Evolutionary conservation across 306 rosid species (phyloP), one percentile per base, ranked within the genome.

Genomic region (Hippophae tibetana): DNA sequence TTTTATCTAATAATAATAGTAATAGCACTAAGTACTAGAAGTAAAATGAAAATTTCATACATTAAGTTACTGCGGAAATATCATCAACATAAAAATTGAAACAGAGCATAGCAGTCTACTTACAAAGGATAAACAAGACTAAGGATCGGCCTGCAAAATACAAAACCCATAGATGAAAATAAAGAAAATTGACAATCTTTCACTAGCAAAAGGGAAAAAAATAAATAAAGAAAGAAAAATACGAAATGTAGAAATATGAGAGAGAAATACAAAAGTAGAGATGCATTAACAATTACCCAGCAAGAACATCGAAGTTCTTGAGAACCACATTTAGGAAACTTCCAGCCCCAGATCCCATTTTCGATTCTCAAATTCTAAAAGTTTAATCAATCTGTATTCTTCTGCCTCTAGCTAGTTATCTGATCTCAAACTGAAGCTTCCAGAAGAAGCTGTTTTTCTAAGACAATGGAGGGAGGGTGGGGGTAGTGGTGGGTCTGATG

Each of bases 121-220:
- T 77, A 93, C 99, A 93, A 78, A 70, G 99, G 99, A 79, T 88
- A 93, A 67, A 77, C 97, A 78, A 88, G 96, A 68, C 94, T 86
- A 66, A 89, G 68, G 69, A 93, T 83, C 57, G 99, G 99, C 89
- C 99, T 93, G 96, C 77, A 76, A 68, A 10, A 58, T 4, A 44
- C 69, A 73, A 70, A 40, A 47, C 64, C 68, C 59, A 65, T 9
- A n/a, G 27, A 63, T 58, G 67, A 65, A 63, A 75, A 62, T 70
- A 49, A 31, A 45, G 3, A 41, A 7, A n/a, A 40, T 3, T 1
- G 23, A 61, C 41, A 25, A 57, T 12, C 10, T 40, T 49, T 52
- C n/a, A 2, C 7, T 12, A 38, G 49, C 14, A 46, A 54, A 41
- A 13, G 12, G 2, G 7, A 10, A 23, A 18, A 18, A 18, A 18